Conservation (phyloP, 2,329 filamentous ascomycete genomes). For the Whalleya microplaca region DNA sequence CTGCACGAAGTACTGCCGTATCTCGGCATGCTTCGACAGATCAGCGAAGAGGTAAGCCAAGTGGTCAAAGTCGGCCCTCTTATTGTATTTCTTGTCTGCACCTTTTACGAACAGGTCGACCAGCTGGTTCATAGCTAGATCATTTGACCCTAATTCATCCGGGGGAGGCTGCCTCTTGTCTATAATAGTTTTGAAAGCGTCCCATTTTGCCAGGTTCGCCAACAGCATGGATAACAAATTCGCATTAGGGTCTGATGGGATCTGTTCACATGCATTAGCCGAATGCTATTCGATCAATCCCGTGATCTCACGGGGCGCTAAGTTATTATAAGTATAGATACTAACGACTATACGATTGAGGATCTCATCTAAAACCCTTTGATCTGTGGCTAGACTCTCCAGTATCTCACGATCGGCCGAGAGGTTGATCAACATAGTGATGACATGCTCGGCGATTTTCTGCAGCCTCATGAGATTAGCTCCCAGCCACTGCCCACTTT, state of each 20-base stretch:
- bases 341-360: constrained; percentile 74
- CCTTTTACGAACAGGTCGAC: constrained; percentile 97
- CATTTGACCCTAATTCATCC: constrained; percentile 71
- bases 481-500: background rate
- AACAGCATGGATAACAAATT: constrained; percentile 89
- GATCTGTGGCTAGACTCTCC: constrained; percentile 73
- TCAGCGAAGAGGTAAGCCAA: constrained; percentile 94
- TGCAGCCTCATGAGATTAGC: constrained; percentile 40
- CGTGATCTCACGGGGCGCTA: background rate
- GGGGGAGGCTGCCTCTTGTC: constrained; percentile 70
- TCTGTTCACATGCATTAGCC: constrained; percentile 47
- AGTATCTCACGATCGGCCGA: constrained; percentile 78
- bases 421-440: constrained; percentile 88
- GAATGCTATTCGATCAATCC: constrained; percentile 3
- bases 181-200: constrained; percentile 71
- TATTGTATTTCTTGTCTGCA: constrained; percentile 80
- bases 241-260: constrained; percentile 76
- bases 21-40: constrained; percentile 77
- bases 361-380: constrained; percentile 77
- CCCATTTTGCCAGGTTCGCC: constrained; percentile 86
- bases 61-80: constrained; percentile 86
- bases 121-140: constrained; percentile 82
- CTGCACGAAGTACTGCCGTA: constrained; percentile 74
- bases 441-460: constrained; percentile 89
- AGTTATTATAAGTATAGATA: constrained; percentile 31